phyloP scores from a whole-genome alignment of 129 eudicot species.

The Oenanthe sinensis region DNA sequence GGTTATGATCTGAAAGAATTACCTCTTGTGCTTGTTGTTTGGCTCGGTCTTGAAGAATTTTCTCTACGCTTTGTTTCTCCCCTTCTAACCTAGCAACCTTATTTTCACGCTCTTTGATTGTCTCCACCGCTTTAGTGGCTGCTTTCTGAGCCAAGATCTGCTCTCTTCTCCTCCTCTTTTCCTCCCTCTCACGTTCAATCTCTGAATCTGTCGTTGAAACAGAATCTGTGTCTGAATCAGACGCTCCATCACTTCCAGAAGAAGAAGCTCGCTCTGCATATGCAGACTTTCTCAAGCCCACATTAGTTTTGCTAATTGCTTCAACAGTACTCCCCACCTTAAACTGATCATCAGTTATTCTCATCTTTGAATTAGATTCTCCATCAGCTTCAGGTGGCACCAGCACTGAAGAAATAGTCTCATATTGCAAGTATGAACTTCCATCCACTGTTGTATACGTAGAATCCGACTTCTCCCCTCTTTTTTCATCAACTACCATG shows the following conservation, averaged over 20 bases:
- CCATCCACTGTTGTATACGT: conserved; percentile 10
- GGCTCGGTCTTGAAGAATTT: conserved; percentile 84
- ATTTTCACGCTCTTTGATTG: conserved; percentile 82
- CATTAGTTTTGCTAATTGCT: conserved; percentile 7
- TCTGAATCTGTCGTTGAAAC: conserved; percentile 72
- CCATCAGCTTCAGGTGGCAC: conserved; percentile 14
- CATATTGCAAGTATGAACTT: conserved; percentile 15
- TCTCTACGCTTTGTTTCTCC: conserved; percentile 95
- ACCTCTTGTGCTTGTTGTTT: conserved; percentile 93
- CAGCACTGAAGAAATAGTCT: conserved; percentile 6
- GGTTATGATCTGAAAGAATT: conserved; percentile 4
- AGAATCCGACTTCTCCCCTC: conserved; percentile 7
- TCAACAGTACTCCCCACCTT: conserved; percentile 16
- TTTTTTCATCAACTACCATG: conserved; percentile 14
- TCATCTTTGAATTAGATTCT: conserved; percentile 19
- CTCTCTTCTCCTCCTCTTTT: conserved; percentile 62
- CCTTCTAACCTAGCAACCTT: conserved; percentile 88
- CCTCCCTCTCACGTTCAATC: conserved; percentile 77
- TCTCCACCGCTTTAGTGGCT: conserved; percentile 80
- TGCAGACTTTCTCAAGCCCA: conserved; percentile 18
- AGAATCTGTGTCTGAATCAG: conserved; percentile 58
- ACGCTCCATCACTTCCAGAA: conserved; percentile 49
- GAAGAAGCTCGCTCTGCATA: conserved; percentile 33
- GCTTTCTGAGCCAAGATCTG: conserved; percentile 80
- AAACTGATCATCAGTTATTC: conserved; percentile 19